Evolutionary conservation across 2,329 filamentous ascomycete genomes (phyloP).

Genomic region (Alternaria novae-zelandiae): DNA sequence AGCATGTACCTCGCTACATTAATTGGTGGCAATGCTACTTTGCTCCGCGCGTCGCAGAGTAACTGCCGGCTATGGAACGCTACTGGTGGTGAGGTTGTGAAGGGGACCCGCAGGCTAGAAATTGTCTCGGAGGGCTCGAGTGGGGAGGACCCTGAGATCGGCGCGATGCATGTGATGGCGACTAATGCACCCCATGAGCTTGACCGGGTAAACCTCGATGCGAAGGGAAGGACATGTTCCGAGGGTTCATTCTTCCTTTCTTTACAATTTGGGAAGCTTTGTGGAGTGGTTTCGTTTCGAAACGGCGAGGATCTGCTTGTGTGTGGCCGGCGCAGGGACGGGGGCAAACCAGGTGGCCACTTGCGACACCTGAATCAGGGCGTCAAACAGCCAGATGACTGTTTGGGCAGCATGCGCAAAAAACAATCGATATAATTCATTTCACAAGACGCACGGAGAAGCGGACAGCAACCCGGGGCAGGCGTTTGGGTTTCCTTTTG

Average conservation of each 20-base stretch:
- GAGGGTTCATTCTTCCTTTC: slow-evolving; percentile 4
- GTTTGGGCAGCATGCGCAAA: slow-evolving; percentile 4
- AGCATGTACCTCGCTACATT: slow-evolving; percentile 3
- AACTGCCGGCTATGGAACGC: not conserved
- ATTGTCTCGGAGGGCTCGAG: slow-evolving; percentile 27
- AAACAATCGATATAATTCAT: not conserved
- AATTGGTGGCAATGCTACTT: slow-evolving; percentile 4
- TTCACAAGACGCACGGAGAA: slow-evolving; percentile 22
- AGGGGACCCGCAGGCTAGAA: slow-evolving; percentile 33
- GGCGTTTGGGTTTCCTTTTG: slow-evolving; percentile 20
- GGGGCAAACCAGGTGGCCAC: slow-evolving; percentile 15
- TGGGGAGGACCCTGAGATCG: slow-evolving; percentile 35
- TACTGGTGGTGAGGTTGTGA: slow-evolving; percentile 8
- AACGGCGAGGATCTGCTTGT: not conserved
- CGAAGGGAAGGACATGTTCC: slow-evolving; percentile 3
- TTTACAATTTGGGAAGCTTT: slow-evolving; percentile 26
- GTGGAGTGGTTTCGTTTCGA: slow-evolving; percentile 28
- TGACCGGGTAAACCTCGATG: slow-evolving; percentile 16
- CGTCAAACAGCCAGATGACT: slow-evolving; percentile 1
- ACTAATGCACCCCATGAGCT: slow-evolving; percentile 44
- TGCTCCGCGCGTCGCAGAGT: not conserved
- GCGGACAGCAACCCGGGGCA: slow-evolving; percentile 30
- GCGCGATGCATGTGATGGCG: slow-evolving; percentile 32
- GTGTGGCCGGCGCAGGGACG: slow-evolving; percentile 4
- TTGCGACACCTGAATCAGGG: slow-evolving; percentile 12